A percentile compares a stretch with the other conserved stretches of the same genome.
These are phyloP conservation scores for Gracilaria gracilis DNA, from an alignment of 23 red algal genomes.

Conservation along the genomic window DNA sequence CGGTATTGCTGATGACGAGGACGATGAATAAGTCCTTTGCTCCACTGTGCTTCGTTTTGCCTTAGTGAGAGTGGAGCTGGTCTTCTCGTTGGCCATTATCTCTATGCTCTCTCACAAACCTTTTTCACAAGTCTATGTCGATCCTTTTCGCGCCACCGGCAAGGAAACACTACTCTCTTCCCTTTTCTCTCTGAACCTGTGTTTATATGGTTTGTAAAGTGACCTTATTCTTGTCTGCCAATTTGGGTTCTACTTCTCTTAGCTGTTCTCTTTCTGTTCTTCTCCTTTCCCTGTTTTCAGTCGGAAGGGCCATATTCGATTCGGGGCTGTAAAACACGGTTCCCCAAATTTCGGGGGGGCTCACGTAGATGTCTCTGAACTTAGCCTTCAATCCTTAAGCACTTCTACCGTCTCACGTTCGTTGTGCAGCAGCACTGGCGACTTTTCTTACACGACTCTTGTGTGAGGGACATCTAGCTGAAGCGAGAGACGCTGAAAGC, in stretches of 20 bases:
- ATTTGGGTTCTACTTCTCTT: neutral
- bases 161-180: slow-evolving; percentile 17
- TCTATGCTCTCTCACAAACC: neutral
- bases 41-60: neutral
- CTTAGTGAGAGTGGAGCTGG: neutral
- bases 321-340: too few species aligned
- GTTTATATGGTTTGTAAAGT: slow-evolving; percentile 40
- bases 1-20: neutral
- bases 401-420: too few species aligned
- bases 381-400: too few species aligned
- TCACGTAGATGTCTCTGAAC: too few species aligned
- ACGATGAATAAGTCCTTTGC: neutral
- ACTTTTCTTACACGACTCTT: too few species aligned
- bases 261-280: neutral
- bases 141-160: slow-evolving; percentile 17
- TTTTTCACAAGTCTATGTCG: slow-evolving; percentile 10
- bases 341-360: too few species aligned
- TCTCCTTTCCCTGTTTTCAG: too few species aligned
- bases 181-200: neutral
- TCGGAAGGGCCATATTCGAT: too few species aligned
- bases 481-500: too few species aligned
- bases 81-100: neutral
- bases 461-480: too few species aligned
- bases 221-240: slow-evolving; percentile 27
- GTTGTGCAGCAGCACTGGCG: too few species aligned